phyloP scores from a whole-genome alignment of 176 grass and related monocot species.

The Bolboschoenus planiculmis region DNA sequence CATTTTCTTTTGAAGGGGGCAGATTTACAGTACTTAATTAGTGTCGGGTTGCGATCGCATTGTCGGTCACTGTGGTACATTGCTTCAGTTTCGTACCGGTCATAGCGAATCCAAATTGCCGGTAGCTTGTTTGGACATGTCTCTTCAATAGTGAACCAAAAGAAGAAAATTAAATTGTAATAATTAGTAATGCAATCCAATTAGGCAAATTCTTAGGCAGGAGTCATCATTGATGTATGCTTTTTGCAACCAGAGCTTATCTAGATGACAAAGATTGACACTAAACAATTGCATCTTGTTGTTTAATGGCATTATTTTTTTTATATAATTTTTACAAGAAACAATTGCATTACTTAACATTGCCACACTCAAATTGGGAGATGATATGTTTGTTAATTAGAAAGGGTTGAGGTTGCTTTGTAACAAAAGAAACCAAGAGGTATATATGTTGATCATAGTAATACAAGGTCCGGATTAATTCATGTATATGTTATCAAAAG shows the following conservation, averaged over 20 bases:
- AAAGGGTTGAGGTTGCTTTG: background rate
- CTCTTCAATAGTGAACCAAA: background rate
- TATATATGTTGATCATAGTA: too few species aligned
- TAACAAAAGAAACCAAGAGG: background rate
- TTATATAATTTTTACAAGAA: background rate
- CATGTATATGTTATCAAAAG: too few species aligned
- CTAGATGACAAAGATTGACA: constrained; percentile 4
- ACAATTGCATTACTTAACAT: background rate
- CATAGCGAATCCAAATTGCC: background rate
- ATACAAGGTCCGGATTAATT: too few species aligned
- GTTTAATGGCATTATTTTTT: background rate
- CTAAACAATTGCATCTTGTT: background rate
- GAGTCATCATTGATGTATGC: background rate
- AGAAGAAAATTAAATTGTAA: background rate
- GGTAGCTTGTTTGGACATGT: background rate
- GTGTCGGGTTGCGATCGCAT: background rate
- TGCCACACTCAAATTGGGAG: background rate
- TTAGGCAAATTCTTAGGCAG: constrained; percentile 5
- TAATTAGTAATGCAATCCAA: constrained; percentile 12
- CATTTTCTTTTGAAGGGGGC: background rate
- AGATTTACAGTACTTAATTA: background rate
- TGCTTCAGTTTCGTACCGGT: background rate
- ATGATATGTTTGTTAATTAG: background rate
- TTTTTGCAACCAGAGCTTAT: constrained; percentile 18
- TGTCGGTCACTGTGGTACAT: background rate